These are phyloP conservation scores for Aspergillus hortae DNA, from an alignment of 2,329 filamentous ascomycete genomes.

Conservation along the genomic window DNA sequence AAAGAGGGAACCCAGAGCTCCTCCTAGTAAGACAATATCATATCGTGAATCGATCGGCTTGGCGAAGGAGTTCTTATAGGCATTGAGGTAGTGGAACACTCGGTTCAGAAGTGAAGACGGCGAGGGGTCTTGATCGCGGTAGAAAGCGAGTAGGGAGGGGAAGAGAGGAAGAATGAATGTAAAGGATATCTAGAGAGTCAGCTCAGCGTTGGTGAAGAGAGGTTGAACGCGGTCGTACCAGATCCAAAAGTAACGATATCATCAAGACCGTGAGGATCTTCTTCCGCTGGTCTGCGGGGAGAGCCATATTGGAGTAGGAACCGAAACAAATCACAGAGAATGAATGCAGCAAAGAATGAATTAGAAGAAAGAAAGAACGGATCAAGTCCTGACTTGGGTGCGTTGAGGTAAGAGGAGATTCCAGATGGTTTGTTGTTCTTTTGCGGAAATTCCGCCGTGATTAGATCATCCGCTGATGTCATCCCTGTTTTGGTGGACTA, in stretches of 20 bases:
- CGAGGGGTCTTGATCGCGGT: constrained; percentile 71
- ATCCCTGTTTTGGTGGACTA: neutral
- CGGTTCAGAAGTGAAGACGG: constrained; percentile 69
- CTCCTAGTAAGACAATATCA: constrained; percentile 92
- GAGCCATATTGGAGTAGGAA: constrained; percentile 27
- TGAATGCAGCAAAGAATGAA: neutral
- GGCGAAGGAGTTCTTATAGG: constrained; percentile 91
- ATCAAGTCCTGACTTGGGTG: neutral
- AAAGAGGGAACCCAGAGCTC: constrained; percentile 90
- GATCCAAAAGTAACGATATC: constrained; percentile 80
- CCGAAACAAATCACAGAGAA: neutral
- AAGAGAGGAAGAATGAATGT: constrained; percentile 98
- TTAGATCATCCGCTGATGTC: neutral
- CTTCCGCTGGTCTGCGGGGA: constrained; percentile 58
- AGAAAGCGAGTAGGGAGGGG: constrained; percentile 92
- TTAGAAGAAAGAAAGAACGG: neutral
- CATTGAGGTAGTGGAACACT: constrained; percentile 78
- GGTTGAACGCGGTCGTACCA: constrained; percentile 56
- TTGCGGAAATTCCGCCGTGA: neutral
- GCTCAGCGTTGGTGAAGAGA: neutral
- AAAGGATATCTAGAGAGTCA: constrained; percentile 75
- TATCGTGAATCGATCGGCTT: constrained; percentile 93
- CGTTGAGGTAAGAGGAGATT: neutral
- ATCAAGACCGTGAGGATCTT: constrained; percentile 84
- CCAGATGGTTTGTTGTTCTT: neutral